A percentile compares a stretch with the other conserved stretches of the same genome.
phyloP scores from a whole-genome alignment of 305 asterid species.

The Petunia hybrid region DNA sequence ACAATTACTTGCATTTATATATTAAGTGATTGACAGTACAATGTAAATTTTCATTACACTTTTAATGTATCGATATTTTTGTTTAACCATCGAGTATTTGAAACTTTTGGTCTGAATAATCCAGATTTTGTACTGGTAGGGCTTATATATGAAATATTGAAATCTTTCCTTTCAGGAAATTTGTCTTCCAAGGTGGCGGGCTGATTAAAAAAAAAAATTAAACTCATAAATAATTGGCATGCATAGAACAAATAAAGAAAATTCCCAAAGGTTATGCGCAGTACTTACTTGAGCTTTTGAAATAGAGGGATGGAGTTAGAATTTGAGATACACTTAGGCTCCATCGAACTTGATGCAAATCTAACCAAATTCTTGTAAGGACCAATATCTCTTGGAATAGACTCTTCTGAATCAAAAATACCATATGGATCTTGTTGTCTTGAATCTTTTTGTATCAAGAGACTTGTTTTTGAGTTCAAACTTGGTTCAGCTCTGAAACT shows the following conservation, averaged over 20 bases:
- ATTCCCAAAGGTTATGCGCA: not conserved
- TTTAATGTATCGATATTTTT: no score
- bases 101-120: no score
- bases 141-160: no score
- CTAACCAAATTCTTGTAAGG: slow-evolving; percentile 86
- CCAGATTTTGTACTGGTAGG: no score
- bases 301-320: slow-evolving; percentile 72
- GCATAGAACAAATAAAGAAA: not conserved
- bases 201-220: not conserved
- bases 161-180: no score
- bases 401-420: slow-evolving; percentile 67
- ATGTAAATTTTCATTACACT: no score
- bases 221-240: not conserved
- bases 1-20: no score
- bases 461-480: slow-evolving; percentile 45
- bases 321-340: slow-evolving; percentile 74
- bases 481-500: slow-evolving; percentile 75
- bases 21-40: no score
- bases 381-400: slow-evolving; percentile 79
- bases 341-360: slow-evolving; percentile 71
- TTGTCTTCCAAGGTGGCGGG: no score
- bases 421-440: slow-evolving; percentile 92
- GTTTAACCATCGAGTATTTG: no score
- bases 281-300: slow-evolving; percentile 70
- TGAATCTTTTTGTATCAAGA: slow-evolving; percentile 61